phyloP scores from a whole-genome alignment of 2,329 filamentous ascomycete genomes.

The Aspergillus fructus region DNA sequence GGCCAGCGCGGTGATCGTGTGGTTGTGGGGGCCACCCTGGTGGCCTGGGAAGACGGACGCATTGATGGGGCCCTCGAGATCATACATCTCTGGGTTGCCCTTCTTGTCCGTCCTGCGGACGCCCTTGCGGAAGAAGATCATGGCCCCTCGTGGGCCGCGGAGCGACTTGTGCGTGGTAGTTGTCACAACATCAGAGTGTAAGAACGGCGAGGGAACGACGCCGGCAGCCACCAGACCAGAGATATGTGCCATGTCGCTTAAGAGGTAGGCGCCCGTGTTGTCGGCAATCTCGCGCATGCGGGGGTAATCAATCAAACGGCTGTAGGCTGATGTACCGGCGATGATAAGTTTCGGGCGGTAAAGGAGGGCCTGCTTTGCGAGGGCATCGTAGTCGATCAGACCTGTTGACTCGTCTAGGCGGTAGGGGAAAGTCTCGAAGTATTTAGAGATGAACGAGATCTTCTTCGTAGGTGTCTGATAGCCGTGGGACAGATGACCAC shows the following conservation, averaged over 20 bases:
- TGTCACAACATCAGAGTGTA: slow-evolving; percentile 91
- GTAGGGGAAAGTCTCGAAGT: slow-evolving; percentile 99
- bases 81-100: slow-evolving; percentile 85
- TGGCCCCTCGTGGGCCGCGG: slow-evolving; percentile 92
- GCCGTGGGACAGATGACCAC: slow-evolving; percentile 92
- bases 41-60: slow-evolving; percentile 99
- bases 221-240: slow-evolving; percentile 90
- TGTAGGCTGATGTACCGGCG: slow-evolving; percentile 96
- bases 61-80: slow-evolving; percentile 95
- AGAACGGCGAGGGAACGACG: slow-evolving; percentile 91
- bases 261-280: slow-evolving; percentile 86
- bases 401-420: slow-evolving; percentile 74
- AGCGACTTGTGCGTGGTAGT: slow-evolving; percentile 99
- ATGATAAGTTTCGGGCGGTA: slow-evolving; percentile 97
- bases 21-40: slow-evolving; percentile 98
- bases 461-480: slow-evolving; percentile 97
- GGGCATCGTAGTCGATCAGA: slow-evolving; percentile 92
- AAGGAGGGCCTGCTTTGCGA: slow-evolving; percentile 84
- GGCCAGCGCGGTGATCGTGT: slow-evolving; percentile 96
- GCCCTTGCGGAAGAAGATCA: slow-evolving; percentile 99
- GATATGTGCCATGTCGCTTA: slow-evolving; percentile 98
- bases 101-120: slow-evolving; percentile 89
- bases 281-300: slow-evolving; percentile 97
- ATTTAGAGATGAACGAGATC: slow-evolving; percentile 96
- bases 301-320: slow-evolving; percentile 92